Percentiles rank a stretch among this genome's conserved stretches.
Evolutionary conservation across 2,329 filamentous ascomycete genomes (phyloP).

Genomic region (Diplodia mutila): DNA sequence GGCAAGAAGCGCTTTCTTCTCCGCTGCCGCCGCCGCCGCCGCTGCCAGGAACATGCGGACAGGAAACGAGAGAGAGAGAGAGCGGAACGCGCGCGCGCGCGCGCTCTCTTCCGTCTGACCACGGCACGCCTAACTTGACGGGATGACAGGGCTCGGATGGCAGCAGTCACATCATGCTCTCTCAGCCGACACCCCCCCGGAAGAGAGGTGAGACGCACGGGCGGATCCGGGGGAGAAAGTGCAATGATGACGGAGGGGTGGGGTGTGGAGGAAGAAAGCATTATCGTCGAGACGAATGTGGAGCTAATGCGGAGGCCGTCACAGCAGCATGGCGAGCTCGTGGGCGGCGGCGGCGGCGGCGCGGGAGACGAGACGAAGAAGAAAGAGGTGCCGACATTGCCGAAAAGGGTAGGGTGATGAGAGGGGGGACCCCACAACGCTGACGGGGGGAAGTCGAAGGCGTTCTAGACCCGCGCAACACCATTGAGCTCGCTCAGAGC

Average conservation of each 20-base stretch:
- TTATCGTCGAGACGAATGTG: neutral
- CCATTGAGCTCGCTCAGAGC: neutral
- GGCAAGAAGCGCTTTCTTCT: too few species aligned
- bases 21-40: too few species aligned
- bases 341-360: neutral
- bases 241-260: neutral
- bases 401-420: neutral
- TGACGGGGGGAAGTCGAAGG: neutral
- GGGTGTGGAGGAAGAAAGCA: neutral
- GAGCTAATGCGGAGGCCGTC: neutral
- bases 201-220: neutral
- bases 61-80: neutral
- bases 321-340: too few species aligned
- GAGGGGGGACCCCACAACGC: neutral
- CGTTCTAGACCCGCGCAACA: neutral
- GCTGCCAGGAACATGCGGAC: neutral
- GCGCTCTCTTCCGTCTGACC: neutral
- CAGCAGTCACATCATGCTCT: too few species aligned
- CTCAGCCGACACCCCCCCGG: neutral
- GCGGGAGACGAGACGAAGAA: neutral
- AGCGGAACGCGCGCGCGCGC: too few species aligned
- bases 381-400: neutral
- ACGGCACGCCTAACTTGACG: neutral
- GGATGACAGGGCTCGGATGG: neutral
- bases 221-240: neutral